Conservation (phyloP, 2,329 filamentous ascomycete genomes). For the Grosmannia huntii region DNA sequence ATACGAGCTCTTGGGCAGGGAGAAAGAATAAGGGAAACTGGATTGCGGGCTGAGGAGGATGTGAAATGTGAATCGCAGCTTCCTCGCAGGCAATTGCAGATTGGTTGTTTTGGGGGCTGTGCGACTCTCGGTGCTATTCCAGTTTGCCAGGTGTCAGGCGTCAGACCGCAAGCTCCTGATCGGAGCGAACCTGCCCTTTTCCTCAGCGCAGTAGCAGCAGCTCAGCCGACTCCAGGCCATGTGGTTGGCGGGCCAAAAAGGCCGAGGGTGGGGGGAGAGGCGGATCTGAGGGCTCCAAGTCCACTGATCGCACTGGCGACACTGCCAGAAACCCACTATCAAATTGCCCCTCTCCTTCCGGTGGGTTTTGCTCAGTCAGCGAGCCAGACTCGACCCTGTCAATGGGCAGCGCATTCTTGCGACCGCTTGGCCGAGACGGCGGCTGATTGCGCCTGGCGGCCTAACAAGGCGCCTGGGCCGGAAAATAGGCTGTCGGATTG, state of each 20-base stretch:
- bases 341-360: not conserved
- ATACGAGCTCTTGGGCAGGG: not conserved
- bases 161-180: not conserved
- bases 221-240: constrained; percentile 15
- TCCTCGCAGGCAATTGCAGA: not conserved
- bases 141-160: not conserved
- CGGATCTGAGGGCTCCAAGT: not conserved
- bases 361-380: constrained; percentile 15
- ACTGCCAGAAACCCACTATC: not conserved
- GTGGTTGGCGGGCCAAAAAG: constrained; percentile 15
- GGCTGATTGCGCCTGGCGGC: too few species aligned
- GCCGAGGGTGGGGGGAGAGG: not conserved
- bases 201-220: constrained; percentile 6
- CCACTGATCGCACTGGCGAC: not conserved
- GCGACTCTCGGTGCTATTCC: not conserved
- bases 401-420: too few species aligned
- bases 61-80: not conserved
- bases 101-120: not conserved
- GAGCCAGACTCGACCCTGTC: constrained; percentile 13
- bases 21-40: not conserved
- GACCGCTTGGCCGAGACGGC: too few species aligned
- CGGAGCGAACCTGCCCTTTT: constrained; percentile 11
- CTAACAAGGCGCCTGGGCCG: too few species aligned
- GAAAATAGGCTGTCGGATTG: too few species aligned
- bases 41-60: not conserved